phyloP scores from a whole-genome alignment of 2,329 filamentous ascomycete species.

The Exserohilum rostratum region DNA sequence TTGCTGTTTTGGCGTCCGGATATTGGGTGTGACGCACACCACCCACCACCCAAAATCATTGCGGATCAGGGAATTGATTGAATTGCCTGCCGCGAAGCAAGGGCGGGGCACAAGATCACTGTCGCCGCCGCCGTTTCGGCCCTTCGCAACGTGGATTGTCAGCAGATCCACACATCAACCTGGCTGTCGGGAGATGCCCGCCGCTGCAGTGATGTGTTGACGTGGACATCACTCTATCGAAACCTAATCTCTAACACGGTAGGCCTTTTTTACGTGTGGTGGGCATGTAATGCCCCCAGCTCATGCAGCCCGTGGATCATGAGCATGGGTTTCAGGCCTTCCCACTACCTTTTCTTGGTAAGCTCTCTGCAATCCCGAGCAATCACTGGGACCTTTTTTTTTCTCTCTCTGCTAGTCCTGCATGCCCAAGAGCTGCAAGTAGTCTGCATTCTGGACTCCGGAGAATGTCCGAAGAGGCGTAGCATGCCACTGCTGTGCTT shows the following conservation, averaged over 20 bases:
- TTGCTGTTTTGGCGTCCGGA: constrained; percentile 27
- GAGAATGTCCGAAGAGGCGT: constrained; percentile 4
- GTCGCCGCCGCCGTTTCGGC: constrained; percentile 6
- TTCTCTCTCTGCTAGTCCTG: constrained; percentile 13
- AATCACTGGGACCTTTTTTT: constrained; percentile 6
- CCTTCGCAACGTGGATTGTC: constrained; percentile 13
- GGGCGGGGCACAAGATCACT: constrained; percentile 15
- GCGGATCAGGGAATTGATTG: background rate
- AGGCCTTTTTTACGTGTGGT: constrained; percentile 1
- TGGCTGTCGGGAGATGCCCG: constrained; percentile 15
- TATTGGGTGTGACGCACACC: constrained; percentile 23
- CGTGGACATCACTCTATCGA: constrained; percentile 17
- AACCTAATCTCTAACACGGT: constrained; percentile 10
- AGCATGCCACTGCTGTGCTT: constrained; percentile 1
- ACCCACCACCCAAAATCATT: constrained; percentile 1
- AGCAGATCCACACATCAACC: constrained; percentile 16
- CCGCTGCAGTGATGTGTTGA: constrained; percentile 8
- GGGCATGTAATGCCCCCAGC: constrained; percentile 9
- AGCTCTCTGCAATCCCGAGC: constrained; percentile 13
- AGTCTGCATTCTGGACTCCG: constrained; percentile 2
- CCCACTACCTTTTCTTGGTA: constrained; percentile 14
- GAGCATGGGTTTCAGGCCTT: constrained; percentile 10
- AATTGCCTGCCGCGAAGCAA: constrained; percentile 1
- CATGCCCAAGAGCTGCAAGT: constrained; percentile 2
- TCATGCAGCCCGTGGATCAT: constrained; percentile 18